Percentiles rank a stretch among this genome's conserved stretches.
Conservation (phyloP, 805 yeast species). For the Tetrapisispora nanseiensis region DNA sequence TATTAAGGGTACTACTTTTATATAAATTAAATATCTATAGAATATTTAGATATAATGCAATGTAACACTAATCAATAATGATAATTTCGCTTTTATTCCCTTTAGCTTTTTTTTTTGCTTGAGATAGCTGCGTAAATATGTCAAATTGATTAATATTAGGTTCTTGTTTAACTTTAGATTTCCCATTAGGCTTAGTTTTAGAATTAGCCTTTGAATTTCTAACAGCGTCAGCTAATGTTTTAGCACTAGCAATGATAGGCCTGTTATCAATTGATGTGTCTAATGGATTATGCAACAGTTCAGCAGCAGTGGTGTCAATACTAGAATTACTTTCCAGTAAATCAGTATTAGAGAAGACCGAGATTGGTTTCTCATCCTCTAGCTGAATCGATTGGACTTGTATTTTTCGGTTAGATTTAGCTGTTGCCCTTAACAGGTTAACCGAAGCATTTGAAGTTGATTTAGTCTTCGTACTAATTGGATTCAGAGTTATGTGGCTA, state of each 20-base stretch:
- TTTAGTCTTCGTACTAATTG: not conserved
- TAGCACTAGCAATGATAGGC: slow-evolving; percentile 26
- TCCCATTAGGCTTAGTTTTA: not conserved
- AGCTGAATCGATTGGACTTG: slow-evolving; percentile 10
- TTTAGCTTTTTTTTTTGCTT: slow-evolving; percentile 26
- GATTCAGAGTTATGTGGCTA: not conserved
- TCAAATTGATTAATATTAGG: slow-evolving; percentile 17
- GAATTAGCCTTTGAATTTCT: slow-evolving; percentile 3
- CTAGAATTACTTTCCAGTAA: not conserved
- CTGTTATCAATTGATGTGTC: slow-evolving; percentile 22
- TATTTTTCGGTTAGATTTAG: slow-evolving; percentile 6
- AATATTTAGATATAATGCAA: not conserved
- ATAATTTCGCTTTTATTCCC: slow-evolving; percentile 23
- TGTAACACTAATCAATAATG: slow-evolving; percentile 14
- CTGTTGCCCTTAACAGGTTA: not conserved
- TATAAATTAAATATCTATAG: not conserved
- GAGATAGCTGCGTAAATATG: slow-evolving; percentile 23
- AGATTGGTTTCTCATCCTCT: slow-evolving; percentile 6
- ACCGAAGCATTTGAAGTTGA: not conserved
- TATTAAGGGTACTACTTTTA: too few species aligned
- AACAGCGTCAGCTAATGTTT: slow-evolving; percentile 22
- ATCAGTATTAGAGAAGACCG: not conserved
- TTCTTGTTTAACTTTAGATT: slow-evolving; percentile 17
- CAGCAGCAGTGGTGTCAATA: slow-evolving; percentile 26
- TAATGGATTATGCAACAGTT: slow-evolving; percentile 25